Evolutionary conservation across 805 yeast species (phyloP).

Genomic region (Metschnikowia colocasiae): DNA sequence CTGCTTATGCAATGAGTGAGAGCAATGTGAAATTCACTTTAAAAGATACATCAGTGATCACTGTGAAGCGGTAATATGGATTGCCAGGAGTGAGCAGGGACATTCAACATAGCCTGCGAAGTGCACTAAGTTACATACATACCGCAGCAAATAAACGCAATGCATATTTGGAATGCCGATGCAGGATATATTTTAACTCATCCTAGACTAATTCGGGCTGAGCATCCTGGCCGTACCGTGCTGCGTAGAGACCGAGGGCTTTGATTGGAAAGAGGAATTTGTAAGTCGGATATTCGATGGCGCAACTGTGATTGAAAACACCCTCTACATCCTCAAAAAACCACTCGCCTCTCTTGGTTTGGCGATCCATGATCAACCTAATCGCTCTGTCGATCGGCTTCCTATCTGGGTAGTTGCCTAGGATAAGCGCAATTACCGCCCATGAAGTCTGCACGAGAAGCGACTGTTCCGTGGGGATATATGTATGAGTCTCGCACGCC

Average conservation of each 20-base stretch:
- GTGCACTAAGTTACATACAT: background rate
- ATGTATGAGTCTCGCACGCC: conserved; percentile 75
- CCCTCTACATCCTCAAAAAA: conserved; percentile 84
- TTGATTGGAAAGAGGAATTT: conserved; percentile 86
- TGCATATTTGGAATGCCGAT: conserved; percentile 2
- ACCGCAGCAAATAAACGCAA: background rate
- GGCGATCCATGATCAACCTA: conserved; percentile 59
- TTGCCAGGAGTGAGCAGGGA: background rate
- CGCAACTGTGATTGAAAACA: conserved; percentile 87
- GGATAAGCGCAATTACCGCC: conserved; percentile 77
- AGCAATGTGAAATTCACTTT: too few relatives aligned
- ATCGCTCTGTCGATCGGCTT: conserved; percentile 62
- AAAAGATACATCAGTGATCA: background rate
- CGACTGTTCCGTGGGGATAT: conserved; percentile 62
- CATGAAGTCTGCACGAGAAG: conserved; percentile 89
- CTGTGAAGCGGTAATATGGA: background rate
- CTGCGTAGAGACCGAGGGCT: conserved; percentile 73
- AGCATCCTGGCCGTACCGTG: conserved; percentile 26
- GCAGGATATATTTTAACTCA: background rate
- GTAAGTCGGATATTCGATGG: conserved; percentile 94
- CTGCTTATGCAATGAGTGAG: too few relatives aligned
- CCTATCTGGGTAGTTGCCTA: conserved; percentile 76
- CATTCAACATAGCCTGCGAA: background rate
- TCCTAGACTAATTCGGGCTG: conserved; percentile 1
- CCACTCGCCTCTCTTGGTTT: conserved; percentile 79